Evolutionary conservation across 1,139 yeast species (phyloP).

Genomic region (Suhomyces choctaworum): DNA sequence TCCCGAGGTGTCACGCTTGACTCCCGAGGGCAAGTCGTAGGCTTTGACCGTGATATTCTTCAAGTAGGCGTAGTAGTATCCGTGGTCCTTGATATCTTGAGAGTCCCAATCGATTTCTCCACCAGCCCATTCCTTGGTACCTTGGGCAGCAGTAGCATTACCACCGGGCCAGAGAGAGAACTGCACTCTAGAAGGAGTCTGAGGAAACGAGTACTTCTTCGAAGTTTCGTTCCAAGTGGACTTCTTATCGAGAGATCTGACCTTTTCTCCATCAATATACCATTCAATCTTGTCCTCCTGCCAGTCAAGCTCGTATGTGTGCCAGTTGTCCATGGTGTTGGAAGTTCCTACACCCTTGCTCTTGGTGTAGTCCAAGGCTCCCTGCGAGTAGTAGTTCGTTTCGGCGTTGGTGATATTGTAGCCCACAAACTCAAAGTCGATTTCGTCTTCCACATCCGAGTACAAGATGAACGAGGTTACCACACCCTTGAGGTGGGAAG

Average conservation of each 20-base stretch:
- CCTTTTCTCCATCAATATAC: constrained; percentile 69
- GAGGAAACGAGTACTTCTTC: constrained; percentile 69
- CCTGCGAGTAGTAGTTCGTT: constrained; percentile 78
- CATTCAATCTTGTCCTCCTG: constrained; percentile 67
- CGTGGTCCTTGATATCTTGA: constrained; percentile 66
- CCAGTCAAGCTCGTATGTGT: constrained; percentile 85
- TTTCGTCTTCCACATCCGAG: constrained; percentile 87
- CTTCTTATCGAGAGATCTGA: constrained; percentile 64
- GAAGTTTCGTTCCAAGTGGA: constrained; percentile 74
- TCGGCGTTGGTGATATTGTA: constrained; percentile 64
- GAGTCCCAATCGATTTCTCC: constrained; percentile 84
- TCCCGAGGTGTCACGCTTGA: constrained; percentile 22
- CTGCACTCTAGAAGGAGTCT: constrained; percentile 86
- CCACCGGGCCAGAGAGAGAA: constrained; percentile 96
- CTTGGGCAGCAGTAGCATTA: constrained; percentile 57
- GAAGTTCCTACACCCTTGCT: constrained; percentile 48
- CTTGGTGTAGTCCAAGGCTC: constrained; percentile 67
- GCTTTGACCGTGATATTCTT: constrained; percentile 62
- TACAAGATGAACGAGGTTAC: constrained; percentile 79
- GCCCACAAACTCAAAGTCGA: constrained; percentile 87
- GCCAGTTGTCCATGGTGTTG: constrained; percentile 66
- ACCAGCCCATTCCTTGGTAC: constrained; percentile 96
- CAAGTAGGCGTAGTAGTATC: constrained; percentile 73
- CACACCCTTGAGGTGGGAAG: constrained; percentile 79
- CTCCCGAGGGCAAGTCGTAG: constrained; percentile 66